Evolutionary conservation across 768 basidiomycete species (phyloP).

Genomic region (Lentinula sp.): DNA sequence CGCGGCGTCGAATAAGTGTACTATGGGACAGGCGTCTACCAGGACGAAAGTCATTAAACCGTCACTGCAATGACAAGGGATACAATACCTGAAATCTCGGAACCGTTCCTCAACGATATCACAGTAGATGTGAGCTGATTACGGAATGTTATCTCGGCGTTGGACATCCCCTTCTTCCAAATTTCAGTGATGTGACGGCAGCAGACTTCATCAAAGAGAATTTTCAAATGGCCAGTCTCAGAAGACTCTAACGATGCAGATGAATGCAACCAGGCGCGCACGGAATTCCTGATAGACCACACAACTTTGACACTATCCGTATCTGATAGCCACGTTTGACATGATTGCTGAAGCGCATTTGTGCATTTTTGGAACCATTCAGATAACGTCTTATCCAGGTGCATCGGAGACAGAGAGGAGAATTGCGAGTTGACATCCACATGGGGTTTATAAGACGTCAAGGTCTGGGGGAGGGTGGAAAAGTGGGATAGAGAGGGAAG

Average conservation of each 20-base stretch:
- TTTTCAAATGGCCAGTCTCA: slow-evolving; percentile 40
- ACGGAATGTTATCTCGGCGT: slow-evolving; percentile 40
- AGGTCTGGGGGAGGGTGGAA: slow-evolving; percentile 61
- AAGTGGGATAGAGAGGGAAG: slow-evolving; percentile 85
- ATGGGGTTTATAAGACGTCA: slow-evolving; percentile 81
- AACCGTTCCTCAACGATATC: slow-evolving; percentile 18
- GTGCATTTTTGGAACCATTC: slow-evolving; percentile 62
- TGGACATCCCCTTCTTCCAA: slow-evolving; percentile 46
- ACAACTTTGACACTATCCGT: slow-evolving; percentile 59
- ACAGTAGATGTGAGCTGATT: slow-evolving; percentile 33
- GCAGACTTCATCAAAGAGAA: slow-evolving; percentile 47
- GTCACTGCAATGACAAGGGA: background rate
- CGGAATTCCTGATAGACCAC: slow-evolving; percentile 60
- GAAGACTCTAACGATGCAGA: slow-evolving; percentile 35
- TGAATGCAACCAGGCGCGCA: slow-evolving; percentile 36
- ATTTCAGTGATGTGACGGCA: slow-evolving; percentile 49
- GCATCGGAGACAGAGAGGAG: slow-evolving; percentile 37
- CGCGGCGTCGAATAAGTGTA: slow-evolving; percentile 51
- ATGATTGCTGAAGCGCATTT: slow-evolving; percentile 34
- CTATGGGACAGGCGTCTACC: slow-evolving; percentile 45
- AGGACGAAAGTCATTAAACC: slow-evolving; percentile 4
- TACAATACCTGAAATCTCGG: slow-evolving; percentile 22
- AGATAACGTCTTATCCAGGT: slow-evolving; percentile 40
- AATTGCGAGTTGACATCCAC: slow-evolving; percentile 64
- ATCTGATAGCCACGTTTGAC: slow-evolving; percentile 51